These are phyloP conservation scores for cucumber (Cucumis sativus) DNA, from an alignment of 306 rosid genomes.

Conservation along the genomic window DNA sequence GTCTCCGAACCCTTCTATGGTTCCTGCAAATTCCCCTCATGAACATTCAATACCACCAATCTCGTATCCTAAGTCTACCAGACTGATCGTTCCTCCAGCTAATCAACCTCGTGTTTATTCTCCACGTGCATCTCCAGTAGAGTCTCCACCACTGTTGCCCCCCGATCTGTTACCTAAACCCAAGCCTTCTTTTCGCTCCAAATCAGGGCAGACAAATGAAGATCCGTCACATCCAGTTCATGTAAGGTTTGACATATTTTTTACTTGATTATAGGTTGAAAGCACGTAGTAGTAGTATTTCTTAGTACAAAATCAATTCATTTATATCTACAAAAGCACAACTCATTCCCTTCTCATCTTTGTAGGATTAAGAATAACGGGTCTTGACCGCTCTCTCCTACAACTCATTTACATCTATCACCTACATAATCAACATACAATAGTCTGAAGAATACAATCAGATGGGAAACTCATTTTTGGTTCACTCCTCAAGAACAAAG, in stretches of 20 bases:
- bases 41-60: conserved; percentile 21
- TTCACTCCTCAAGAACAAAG: neutral
- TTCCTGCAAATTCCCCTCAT: conserved; percentile 25
- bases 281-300: neutral
- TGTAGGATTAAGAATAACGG: neutral
- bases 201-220: conserved; percentile 16
- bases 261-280: neutral
- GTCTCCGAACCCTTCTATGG: conserved; percentile 39
- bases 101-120: conserved; percentile 26
- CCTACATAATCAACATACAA: neutral
- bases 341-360: neutral
- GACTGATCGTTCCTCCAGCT: conserved; percentile 23
- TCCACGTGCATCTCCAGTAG: conserved; percentile 22
- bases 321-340: neutral
- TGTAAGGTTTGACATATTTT: conserved; percentile 38
- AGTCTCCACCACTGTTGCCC: conserved; percentile 22
- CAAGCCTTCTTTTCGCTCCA: conserved; percentile 16
- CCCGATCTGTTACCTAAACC: conserved; percentile 32
- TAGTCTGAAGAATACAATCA: neutral
- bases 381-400: neutral
- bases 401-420: neutral
- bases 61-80: conserved; percentile 28
- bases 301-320: neutral
- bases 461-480: neutral
- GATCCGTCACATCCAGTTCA: conserved; percentile 27